Evolutionary conservation across 768 basidiomycete species (phyloP), one percentile per base, ranked within the genome.

Genomic region (Megacollybia marginata): DNA sequence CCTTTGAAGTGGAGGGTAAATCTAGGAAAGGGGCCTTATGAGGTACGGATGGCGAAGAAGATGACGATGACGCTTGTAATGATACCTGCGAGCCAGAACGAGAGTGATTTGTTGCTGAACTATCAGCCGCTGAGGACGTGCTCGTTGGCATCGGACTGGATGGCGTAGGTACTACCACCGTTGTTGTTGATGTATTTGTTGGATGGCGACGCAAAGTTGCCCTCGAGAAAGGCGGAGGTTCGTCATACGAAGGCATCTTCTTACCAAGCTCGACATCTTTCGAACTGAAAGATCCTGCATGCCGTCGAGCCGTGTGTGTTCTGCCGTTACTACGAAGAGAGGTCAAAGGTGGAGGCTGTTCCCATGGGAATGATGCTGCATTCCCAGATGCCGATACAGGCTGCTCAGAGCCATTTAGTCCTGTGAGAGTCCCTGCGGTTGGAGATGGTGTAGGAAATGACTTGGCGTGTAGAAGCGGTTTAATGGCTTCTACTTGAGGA

Each of bases 241-340:
- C 65, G 42, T 82, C 76, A 54, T 79, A 78, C n/a, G 83, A 84
- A 8, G 88, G 85, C 46, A 89, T 62, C 48, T 79, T 72, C 65
- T 84, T 90, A 36, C 93, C 93, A 46, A 89, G 82, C 61, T 95
- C 85, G 6, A 95, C 87, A 62, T 96, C 93, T 60, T 91, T 88
- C 20, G 77, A 83, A 53, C 93, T 95, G 69, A 95, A 97, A 4
- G 93, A 95, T n/a, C 93, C 93, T 5, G 89, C 93, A 63, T 95
- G 88, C 34, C 93, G 75, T 42, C 92, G 75, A 19, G 80, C 75
- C 45, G 77, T 83, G 23, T 81, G 80, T 20, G 64, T 65, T 52
- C 75, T 73, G 49, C 66, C 74, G 50, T 57, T 66, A 16, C 31
- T 12, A 20, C 67, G 67, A 44, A 62, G 57, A 32, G 64, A 58